phyloP scores from a whole-genome alignment of 345 rosid genomes.

The Erodium maritimum region DNA sequence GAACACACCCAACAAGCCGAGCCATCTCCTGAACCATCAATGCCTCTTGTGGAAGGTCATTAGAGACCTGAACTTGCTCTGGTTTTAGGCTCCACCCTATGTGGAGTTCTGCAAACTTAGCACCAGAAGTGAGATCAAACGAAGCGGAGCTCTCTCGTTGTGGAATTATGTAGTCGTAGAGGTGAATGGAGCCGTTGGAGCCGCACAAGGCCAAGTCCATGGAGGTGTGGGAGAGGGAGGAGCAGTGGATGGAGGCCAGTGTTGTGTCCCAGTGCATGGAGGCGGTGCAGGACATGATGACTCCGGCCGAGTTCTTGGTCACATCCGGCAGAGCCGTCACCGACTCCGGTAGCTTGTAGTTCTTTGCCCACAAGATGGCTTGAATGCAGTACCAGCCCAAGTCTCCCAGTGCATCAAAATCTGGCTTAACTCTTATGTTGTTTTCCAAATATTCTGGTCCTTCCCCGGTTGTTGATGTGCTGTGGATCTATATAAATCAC shows the following conservation, averaged over 20 bases:
- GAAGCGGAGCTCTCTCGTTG: slow-evolving; percentile 38
- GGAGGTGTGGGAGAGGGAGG: slow-evolving; percentile 37
- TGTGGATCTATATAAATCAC: slow-evolving; percentile 23
- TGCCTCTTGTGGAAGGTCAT: slow-evolving; percentile 48
- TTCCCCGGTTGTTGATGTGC: slow-evolving; percentile 27
- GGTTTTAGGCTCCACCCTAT: slow-evolving; percentile 59
- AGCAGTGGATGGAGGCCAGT: slow-evolving; percentile 42
- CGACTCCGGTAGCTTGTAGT: slow-evolving; percentile 37
- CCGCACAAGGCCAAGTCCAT: slow-evolving; percentile 42
- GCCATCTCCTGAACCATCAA: slow-evolving; percentile 44
- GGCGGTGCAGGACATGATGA: slow-evolving; percentile 50
- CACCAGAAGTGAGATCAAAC: slow-evolving; percentile 30
- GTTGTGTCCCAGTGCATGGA: slow-evolving; percentile 36
- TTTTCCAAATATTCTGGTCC: slow-evolving; percentile 18
- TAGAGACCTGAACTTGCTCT: slow-evolving; percentile 22
- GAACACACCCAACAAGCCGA: slow-evolving; percentile 26
- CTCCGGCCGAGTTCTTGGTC: slow-evolving; percentile 35
- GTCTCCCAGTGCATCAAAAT: slow-evolving; percentile 57
- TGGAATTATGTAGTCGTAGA: slow-evolving; percentile 48
- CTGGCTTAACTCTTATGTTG: slow-evolving; percentile 30
- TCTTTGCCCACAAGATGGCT: slow-evolving; percentile 51
- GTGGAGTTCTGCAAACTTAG: slow-evolving; percentile 42
- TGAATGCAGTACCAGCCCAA: slow-evolving; percentile 58
- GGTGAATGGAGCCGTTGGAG: slow-evolving; percentile 32
- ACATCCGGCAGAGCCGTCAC: slow-evolving; percentile 40